phyloP scores from a whole-genome alignment of 164 flowering plant species.

The Sedum album region DNA sequence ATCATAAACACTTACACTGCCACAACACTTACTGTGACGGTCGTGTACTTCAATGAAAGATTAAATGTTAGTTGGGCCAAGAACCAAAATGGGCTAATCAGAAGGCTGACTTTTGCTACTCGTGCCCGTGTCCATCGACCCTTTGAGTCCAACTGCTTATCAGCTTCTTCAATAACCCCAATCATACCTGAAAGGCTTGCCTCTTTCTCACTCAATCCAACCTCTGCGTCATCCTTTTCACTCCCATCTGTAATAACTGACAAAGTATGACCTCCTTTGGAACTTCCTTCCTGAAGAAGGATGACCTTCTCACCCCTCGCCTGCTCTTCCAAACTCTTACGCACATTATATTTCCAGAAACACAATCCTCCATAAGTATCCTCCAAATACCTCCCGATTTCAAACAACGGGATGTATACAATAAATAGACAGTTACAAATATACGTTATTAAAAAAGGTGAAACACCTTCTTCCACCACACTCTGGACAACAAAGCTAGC shows the following conservation, averaged over 20 bases:
- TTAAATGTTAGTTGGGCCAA: slow-evolving; percentile 85
- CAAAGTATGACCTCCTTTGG: slow-evolving; percentile 13
- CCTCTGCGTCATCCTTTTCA: slow-evolving; percentile 13
- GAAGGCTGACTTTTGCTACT: slow-evolving; percentile 70
- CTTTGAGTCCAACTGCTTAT: slow-evolving; percentile 47
- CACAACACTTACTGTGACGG: slow-evolving; percentile 68
- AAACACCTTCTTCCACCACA: slow-evolving; percentile 81
- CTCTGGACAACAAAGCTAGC: slow-evolving; percentile 89
- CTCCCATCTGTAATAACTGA: slow-evolving; percentile 13
- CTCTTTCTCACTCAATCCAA: slow-evolving; percentile 14
- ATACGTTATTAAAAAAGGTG: slow-evolving; percentile 87
- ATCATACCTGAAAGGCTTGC: slow-evolving; percentile 13
- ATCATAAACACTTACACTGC: background rate
- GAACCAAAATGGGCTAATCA: slow-evolving; percentile 93
- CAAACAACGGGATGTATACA: slow-evolving; percentile 68
- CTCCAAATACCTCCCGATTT: slow-evolving; percentile 65
- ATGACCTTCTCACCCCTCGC: slow-evolving; percentile 46
- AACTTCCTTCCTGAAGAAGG: slow-evolving; percentile 41
- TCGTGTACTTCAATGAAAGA: slow-evolving; percentile 86
- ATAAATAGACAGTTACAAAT: slow-evolving; percentile 88
- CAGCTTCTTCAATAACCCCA: slow-evolving; percentile 14
- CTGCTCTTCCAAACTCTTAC: slow-evolving; percentile 15
- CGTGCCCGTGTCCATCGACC: slow-evolving; percentile 88
- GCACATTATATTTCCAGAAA: slow-evolving; percentile 30
- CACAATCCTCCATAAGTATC: slow-evolving; percentile 39